Evolutionary conservation across 2,329 filamentous ascomycete genomes (phyloP).

Genomic region (Epichloe coenophiala): DNA sequence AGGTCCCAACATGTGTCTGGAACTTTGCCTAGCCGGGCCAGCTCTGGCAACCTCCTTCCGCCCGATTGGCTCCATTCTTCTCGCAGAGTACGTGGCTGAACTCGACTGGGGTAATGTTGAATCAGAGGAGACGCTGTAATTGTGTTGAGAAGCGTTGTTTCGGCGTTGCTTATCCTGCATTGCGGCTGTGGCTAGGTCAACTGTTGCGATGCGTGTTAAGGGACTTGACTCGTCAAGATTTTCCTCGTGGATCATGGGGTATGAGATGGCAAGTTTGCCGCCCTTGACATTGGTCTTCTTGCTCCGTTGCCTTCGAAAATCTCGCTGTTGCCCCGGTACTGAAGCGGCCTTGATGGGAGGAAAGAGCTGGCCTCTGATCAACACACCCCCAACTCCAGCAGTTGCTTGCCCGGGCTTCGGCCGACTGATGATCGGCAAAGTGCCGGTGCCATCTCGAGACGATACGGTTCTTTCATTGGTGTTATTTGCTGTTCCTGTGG

Average conservation of each 20-base stretch:
- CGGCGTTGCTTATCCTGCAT: conserved; percentile 32
- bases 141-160: conserved; percentile 14
- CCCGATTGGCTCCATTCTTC: conserved; percentile 18
- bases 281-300: conserved; percentile 17
- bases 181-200: conserved; percentile 36
- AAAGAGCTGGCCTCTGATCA: conserved; percentile 27
- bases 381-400: conserved; percentile 26
- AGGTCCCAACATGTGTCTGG: conserved; percentile 2
- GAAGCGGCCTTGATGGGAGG: conserved; percentile 24
- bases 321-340: conserved; percentile 10
- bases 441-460: conserved; percentile 10
- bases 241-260: conserved; percentile 28
- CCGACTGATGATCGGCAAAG: conserved; percentile 24
- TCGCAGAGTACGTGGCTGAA: background rate
- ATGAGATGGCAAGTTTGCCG: conserved; percentile 34
- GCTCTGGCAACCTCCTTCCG: conserved; percentile 22
- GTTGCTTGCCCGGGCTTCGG: conserved; percentile 22
- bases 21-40: background rate
- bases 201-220: conserved; percentile 30
- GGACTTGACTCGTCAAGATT: conserved; percentile 22
- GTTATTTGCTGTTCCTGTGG: background rate
- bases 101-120: background rate
- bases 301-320: conserved; percentile 7
- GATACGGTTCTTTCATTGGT: background rate
- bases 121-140: conserved; percentile 11